Evolutionary conservation across 2,329 filamentous ascomycete species (phyloP), one percentile per base, ranked within the genome.

Genomic region (Penicillium sclerotigenum): DNA sequence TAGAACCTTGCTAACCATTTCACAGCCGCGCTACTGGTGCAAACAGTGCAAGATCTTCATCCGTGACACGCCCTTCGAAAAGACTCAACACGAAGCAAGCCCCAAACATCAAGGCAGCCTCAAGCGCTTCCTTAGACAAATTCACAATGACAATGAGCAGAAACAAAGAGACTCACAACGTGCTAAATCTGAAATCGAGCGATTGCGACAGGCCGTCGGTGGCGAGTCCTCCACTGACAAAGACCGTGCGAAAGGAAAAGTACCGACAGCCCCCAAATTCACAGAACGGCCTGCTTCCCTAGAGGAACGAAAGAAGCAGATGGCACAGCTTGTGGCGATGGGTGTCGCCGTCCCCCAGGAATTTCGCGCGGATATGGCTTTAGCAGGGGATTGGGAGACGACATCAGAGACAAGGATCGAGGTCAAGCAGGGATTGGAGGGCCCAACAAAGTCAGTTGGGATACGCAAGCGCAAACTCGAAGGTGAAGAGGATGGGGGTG

Each of bases 21-120:
- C 41, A 47, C 54, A 86, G 73, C 92, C 92, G 6, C 93, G 88
- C 72, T 96, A 96, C 78, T 97, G 92, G 91, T 99, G 94, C 84
- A 97, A 97, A 75, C 90, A 96, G 80, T 99, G 94, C 83, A 85
- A 86, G 70, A 84, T 83, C 71, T 97, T 87, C 75, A 89, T 99
- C 47, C 89, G 90, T 75, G 94, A 99, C 79, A 97, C 92, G 22
- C 87, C 90, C 65, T 85, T 97, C 74, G 92, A 96, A 73, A 88
- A 87, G 65, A 82, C 86, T 62, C 93, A 97, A 75, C 92, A 97
- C 76, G 92, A 97, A 75, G 84, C 89, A 26, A 96, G 90, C 0
- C 87, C 79, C 14, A 91, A 87, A 72, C 92, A 97, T 74, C 91
- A 96, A 77, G 84, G 85, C 68, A 87, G 84, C 62, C 84, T 97